phyloP scores from a whole-genome alignment of 192 early-diverging fungal species.

The Chytriomyces confervae region DNA sequence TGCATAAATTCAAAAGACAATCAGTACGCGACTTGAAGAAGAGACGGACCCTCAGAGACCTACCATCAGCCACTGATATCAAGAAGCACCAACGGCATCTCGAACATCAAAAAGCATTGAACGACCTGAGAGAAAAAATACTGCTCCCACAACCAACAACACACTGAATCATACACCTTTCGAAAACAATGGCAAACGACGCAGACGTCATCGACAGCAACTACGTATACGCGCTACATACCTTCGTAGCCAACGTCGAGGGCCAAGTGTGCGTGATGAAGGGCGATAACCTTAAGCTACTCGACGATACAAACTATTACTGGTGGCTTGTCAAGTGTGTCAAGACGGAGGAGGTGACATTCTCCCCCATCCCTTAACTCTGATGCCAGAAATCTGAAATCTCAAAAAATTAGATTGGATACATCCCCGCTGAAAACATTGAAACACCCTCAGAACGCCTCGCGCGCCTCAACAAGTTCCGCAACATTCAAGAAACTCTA shows the following conservation, averaged over 20 bases:
- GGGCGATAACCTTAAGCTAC: conserved; percentile 76
- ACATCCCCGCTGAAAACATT: conserved; percentile 89
- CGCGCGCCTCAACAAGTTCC: conserved; percentile 76
- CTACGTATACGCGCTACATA: conserved; percentile 83
- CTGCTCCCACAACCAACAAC: too few species aligned
- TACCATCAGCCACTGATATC: too few species aligned
- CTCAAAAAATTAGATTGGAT: conserved; percentile 68
- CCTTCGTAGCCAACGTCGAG: conserved; percentile 83
- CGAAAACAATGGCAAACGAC: conserved; percentile 1
- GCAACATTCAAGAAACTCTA: conserved; percentile 64
- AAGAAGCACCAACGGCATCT: too few species aligned
- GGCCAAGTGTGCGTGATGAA: conserved; percentile 83
- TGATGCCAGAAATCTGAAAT: too few species aligned
- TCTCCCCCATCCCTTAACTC: not conserved
- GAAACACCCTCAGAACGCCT: conserved; percentile 84
- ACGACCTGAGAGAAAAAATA: too few species aligned
- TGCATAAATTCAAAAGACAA: too few species aligned
- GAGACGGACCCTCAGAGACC: too few species aligned
- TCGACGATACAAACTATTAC: conserved; percentile 86
- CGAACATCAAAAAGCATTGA: too few species aligned
- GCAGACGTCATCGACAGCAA: conserved; percentile 70
- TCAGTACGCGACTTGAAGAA: too few species aligned
- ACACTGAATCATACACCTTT: too few species aligned
- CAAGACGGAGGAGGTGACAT: conserved; percentile 66
- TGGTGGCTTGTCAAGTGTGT: conserved; percentile 72